Base-by-base conservation (phyloP, 2,329 filamentous ascomycete genomes). In the Elsinoe fawcettii region DNA sequence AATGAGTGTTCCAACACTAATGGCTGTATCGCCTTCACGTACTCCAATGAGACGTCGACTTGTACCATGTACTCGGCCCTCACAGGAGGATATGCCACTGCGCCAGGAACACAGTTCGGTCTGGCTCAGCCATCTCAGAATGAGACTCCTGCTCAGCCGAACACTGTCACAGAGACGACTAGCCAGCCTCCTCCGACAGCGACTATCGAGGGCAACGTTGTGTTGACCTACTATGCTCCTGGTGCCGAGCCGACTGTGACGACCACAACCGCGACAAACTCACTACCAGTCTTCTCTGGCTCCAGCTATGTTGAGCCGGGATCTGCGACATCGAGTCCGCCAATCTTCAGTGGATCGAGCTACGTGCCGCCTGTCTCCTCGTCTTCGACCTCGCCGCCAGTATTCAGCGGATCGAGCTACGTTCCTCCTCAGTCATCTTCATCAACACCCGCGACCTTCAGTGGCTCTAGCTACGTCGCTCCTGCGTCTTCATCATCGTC, bases 1-100 rank as follows among this genome's bases (percentile, higher is more conserved):
- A 49, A 23, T 12, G 30, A 47, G 54, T 56, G 54, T 27, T 56
- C 54, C 14, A 30, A 36, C 9, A 56, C 23, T 23, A 25, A 49
- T 39, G 54, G 54, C 8, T 56, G 54, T 49, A 37, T 56, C 11
- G 54, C 54, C 3, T 56, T 56, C 54, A 56, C 54, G 6, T 56
- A 47, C 30, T 36, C 39, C 8, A 37, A 47, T 16, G 54, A n/a
- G 8, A 49, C 22, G 16, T 14, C 23, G 23, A 46, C 39, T 5
- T 56, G 54, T 37, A 49, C 39, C 5, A 27, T 56, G 39, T 56
- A 56, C 18, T 37, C 39, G 8, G 41, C 37, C 20, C 30, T 56
- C 23, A 47, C 54, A 6, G 54, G 54, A 6, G 41, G 54, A 5
- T 56, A 56, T 18, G 54, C 43, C 4, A 37, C 54, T 2, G 54